Evolutionary conservation across 805 yeast genomes (phyloP), one percentile per base, ranked within the genome.

Genomic region (Zygotorulaspora danielsina): DNA sequence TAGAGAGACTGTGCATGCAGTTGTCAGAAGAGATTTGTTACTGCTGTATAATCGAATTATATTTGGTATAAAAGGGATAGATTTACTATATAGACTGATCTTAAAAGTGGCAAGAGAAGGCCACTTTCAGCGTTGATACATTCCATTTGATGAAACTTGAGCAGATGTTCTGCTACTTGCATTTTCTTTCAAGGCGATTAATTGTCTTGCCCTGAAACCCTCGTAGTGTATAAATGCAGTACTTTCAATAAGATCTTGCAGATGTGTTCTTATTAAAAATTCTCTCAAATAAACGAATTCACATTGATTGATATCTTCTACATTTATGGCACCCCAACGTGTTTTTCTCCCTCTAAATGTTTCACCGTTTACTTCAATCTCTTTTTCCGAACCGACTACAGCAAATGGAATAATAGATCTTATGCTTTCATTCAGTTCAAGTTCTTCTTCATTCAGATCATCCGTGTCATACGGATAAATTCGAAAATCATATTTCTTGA

Each of bases 201-300:
- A 78, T 69, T 93, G 98, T 66, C 89, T 88, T 15, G 95, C 73
- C 68, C 98, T 81, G 70, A 89, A 93, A 39, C 79, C 73, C 70
- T 93, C 98, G 65, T 93, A 93, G 64, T 93, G 97, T 39, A 79
- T 74, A 50, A 78, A 71, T 1, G 94, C 71, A 3, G 98, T 93
- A 9, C 95, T 79, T 65, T 93, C 98, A 55, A 93, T 89, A 63
- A 93, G 78, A 63, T 90, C 97, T 64, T 88, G 97, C 57, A 93
- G 72, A 64, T 93, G 97, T 6, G 97, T 87, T 69, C 96, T 80
- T 32, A 96, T 87, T 57, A 93, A 76, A 64, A 93, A 93, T 63
- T 87, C 95, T 67, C 97, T 79, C 59, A 93, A 78, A 54, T 86
- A 88, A 26, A 87, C 86, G 71, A 93, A 93, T 69, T 93, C 98